Evolutionary conservation across 331 rosid species (phyloP), one percentile per base, ranked within the genome.

Genomic region (Rosa hybrid): DNA sequence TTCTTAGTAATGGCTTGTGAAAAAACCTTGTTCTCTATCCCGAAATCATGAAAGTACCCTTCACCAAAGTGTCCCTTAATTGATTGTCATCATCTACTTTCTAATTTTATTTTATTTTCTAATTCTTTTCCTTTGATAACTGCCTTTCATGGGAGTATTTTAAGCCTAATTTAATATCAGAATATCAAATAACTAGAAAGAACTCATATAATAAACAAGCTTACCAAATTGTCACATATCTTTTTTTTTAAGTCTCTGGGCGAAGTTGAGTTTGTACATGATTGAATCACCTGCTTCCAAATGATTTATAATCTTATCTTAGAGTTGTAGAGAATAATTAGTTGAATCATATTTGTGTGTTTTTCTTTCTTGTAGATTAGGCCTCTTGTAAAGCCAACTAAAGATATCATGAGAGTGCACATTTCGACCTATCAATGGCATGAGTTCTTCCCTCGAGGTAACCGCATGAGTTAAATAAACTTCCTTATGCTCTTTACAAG

Each of bases 361-460:
- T 80, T 6, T 70, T 78, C 74, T 59, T 74, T 57, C 16, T 73
- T 83, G 85, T 96, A 95, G 99, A 93, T 95, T 84, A 95, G 71
- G 92, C 98, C 97, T 80, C 97, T 95, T 72, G 97, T 93, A 38
- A 88, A 46, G 72, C 99, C 99, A 81, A 95, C 99, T 78, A 90
- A 83, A 88, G 83, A 81, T 77, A 90, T 95, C 79, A 95, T 95
- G 99, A 30, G 14, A 17, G 85, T 77, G 76, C 90, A 2, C 45
- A 74, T 95, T 23, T 8, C 11, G 38, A 77, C 27, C 65, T 95
- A 89, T 77, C 77, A 71, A 76, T 95, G 99, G 98, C 99, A 93
- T n/a, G 99, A 93, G 76, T 95, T 95, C 90, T 95, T 95, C 83
- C 99, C 98, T 70, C 88, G 60, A 74, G 99, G 99, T 95, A 91